A percentile compares a stretch with the other conserved stretches of the same genome.
phyloP scores from a whole-genome alignment of 371 early-diverging fungal species.

The Nematocida displodere region DNA sequence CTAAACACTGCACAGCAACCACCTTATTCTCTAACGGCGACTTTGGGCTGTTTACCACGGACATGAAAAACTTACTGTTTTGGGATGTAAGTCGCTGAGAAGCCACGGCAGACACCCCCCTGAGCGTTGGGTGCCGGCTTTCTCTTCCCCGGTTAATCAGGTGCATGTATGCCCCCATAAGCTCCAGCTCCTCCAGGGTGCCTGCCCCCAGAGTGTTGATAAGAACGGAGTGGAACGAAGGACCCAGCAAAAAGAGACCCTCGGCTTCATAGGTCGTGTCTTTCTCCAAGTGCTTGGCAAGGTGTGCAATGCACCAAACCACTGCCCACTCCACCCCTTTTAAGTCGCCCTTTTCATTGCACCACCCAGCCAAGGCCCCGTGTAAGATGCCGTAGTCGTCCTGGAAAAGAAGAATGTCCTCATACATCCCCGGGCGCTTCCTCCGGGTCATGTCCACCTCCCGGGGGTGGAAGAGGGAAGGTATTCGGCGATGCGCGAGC shows the following conservation, averaged over 20 bases:
- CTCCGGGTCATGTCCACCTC: not conserved
- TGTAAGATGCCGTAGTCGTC: constrained; percentile 40
- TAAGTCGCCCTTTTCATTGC: not conserved
- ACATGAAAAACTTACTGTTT: constrained; percentile 1
- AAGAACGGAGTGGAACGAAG: constrained; percentile 14
- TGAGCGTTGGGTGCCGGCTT: not conserved
- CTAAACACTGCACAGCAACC: not conserved
- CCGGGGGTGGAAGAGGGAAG: not conserved
- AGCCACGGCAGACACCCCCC: constrained; percentile 19
- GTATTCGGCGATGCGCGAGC: constrained; percentile 23
- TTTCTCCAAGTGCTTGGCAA: not conserved
- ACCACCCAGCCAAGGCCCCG: constrained; percentile 21
- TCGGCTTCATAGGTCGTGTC: constrained; percentile 26
- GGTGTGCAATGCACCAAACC: constrained; percentile 2
- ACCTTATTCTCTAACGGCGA: not conserved
- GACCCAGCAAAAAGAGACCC: constrained; percentile 17
- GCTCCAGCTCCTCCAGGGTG: not conserved
- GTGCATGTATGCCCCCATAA: not conserved
- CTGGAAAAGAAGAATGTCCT: constrained; percentile 25
- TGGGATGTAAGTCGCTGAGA: not conserved
- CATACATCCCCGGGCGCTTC: not conserved
- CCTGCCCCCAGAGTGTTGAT: not conserved
- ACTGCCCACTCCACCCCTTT: constrained; percentile 6
- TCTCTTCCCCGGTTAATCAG: not conserved
- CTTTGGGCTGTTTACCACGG: not conserved